Conservation (phyloP, 1,284 basidiomycete species). For the Irpex sp. region DNA sequence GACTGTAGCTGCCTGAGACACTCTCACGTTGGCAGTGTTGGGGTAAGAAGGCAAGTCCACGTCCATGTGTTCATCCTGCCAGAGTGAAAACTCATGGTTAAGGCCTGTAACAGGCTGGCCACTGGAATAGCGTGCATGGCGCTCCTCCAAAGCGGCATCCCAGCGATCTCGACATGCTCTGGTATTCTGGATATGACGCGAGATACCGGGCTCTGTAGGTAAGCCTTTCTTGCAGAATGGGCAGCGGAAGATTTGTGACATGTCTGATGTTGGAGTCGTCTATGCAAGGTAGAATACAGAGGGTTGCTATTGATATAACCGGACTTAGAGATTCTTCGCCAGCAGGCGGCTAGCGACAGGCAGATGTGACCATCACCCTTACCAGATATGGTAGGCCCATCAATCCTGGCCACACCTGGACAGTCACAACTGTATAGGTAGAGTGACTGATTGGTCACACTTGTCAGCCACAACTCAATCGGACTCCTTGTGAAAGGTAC, state of each 20-base stretch:
- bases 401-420: not conserved
- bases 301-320: too few relatives aligned
- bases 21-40: not conserved
- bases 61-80: not conserved
- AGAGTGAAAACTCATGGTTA: not conserved
- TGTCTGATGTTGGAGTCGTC: not conserved
- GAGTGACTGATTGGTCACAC: not conserved
- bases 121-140: not conserved
- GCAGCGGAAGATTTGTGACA: not conserved
- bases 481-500: not conserved
- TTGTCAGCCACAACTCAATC: not conserved
- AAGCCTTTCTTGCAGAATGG: not conserved
- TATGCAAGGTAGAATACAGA: too few relatives aligned
- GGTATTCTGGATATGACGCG: not conserved
- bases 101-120: not conserved
- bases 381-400: not conserved
- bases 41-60: not conserved
- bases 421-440: not conserved
- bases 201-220: not conserved
- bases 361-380: not conserved
- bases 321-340: not conserved
- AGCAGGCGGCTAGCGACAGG: not conserved
- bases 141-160: not conserved
- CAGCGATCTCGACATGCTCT: not conserved
- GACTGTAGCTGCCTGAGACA: not conserved